These are phyloP conservation scores for Blastocrithidia nonstop DNA, from an alignment of 208 protist genomes.

Conservation along the genomic window DNA sequence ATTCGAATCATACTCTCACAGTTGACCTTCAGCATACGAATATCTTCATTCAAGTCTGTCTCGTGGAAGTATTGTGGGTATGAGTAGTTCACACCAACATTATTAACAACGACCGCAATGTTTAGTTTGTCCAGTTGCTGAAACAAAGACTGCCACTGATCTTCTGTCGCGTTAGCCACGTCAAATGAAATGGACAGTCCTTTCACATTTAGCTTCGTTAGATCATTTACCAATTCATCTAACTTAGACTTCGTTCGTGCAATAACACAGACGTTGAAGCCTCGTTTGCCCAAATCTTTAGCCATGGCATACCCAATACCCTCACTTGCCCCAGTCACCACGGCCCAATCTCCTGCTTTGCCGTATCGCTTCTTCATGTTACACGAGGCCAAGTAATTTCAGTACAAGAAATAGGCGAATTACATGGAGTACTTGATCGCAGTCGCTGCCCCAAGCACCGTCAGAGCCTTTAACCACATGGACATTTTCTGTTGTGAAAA, in stretches of 20 bases:
- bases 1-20: conserved; percentile 68
- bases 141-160: conserved; percentile 49
- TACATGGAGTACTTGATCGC: conserved; percentile 13
- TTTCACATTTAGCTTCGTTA: conserved; percentile 53
- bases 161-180: conserved; percentile 34
- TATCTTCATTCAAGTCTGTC: conserved; percentile 32
- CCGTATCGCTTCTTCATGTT: conserved; percentile 57
- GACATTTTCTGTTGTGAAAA: too few relatives aligned
- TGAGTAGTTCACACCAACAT: conserved; percentile 87
- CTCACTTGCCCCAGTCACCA: conserved; percentile 90
- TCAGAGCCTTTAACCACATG: background rate
- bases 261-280: conserved; percentile 87
- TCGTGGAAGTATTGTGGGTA: conserved; percentile 87
- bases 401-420: conserved; percentile 24
- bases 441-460: conserved; percentile 17
- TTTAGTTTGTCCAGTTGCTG: conserved; percentile 23
- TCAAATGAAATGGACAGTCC: conserved; percentile 73
- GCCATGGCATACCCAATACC: conserved; percentile 88
- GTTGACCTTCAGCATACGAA: conserved; percentile 81
- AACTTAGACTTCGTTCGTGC: conserved; percentile 81
- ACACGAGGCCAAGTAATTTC: conserved; percentile 28
- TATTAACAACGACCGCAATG: conserved; percentile 80
- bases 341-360: conserved; percentile 69
- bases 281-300: conserved; percentile 74
- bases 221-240: conserved; percentile 40